Base-by-base conservation (phyloP, 2,329 filamentous ascomycete species). In the Rhynchosporium secalis region DNA sequence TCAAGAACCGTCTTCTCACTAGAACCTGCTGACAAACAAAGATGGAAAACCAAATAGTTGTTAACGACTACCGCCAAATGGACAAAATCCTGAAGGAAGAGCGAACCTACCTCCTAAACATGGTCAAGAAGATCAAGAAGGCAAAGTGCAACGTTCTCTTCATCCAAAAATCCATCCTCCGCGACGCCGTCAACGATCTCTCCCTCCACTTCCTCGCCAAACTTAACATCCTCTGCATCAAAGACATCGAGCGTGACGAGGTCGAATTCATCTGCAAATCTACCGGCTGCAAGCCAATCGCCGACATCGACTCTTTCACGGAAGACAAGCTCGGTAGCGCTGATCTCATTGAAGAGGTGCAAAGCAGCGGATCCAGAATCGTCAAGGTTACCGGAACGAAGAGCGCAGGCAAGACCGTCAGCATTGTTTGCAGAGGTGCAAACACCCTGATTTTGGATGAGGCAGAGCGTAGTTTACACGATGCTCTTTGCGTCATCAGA, bases 101-200 rank as follows among this genome's bases (percentile, higher is more conserved):
- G 82, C 91, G 95, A 70, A 91, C 95, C 71, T 99, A 99, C 79
- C 86, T 99, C 68, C 85, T 99, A 63, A 98, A 98, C 82, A 91
- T 99, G 86, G 93, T 96, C 75, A 98, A 99, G 86, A 99, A 98
- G 85, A 99, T 99, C 78, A 97, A 98, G 81, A 99, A 98, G 84
- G 93, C 95, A 70, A 99, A 98, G 83, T 99, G 95, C 81, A 99
- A 99, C 73, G 95, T 99, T 48, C 87, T 98, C 49, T 83, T 99
- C 70, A 98, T 99, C 71, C 95, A 99, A 75, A 99, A 99, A 80
- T 98, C 94, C 13, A 99, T 99, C 71, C 86, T 99, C 63, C 88
- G 95, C 71, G 95, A 99, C 73, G 95, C 95, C 41, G 93, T 99
- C 76, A 99, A 99, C 80, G 95, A 99, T 72, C 84, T 99, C 62